These are phyloP conservation scores for Paramecium octaurelia DNA, from an alignment of 73 alveolate species.

Conservation along the genomic window DNA sequence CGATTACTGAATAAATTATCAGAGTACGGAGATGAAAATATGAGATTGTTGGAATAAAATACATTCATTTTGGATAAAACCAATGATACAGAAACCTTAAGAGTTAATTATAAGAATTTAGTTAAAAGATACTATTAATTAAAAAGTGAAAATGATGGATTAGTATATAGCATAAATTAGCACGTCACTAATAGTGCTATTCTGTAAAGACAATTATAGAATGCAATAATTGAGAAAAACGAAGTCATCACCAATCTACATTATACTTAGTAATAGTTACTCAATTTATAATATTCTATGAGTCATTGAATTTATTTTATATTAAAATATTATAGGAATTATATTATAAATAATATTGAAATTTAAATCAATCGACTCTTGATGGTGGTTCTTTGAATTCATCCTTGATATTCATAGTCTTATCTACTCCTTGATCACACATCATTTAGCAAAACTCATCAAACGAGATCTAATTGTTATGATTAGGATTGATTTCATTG, in stretches of 20 bases:
- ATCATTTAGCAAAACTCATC: conserved; percentile 60
- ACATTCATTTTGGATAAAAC: conserved; percentile 36
- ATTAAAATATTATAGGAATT: not conserved
- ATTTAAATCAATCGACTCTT: conserved; percentile 2
- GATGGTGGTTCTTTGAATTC: conserved; percentile 1
- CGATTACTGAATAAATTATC: not conserved
- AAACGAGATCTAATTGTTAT: conserved; percentile 57
- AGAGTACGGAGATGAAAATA: conserved; percentile 20
- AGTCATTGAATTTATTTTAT: not conserved
- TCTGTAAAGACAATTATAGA: not conserved
- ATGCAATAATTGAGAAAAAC: not conserved
- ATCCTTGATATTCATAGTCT: not conserved
- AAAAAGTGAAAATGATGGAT: conserved; percentile 18
- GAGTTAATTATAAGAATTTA: conserved; percentile 8
- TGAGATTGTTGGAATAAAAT: conserved; percentile 24
- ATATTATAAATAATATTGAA: not conserved
- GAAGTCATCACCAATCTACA: conserved; percentile 20
- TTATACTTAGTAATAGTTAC: not conserved
- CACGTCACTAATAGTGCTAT: not conserved
- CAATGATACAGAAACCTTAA: conserved; percentile 42
- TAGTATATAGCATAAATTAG: not conserved
- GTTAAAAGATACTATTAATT: conserved; percentile 27
- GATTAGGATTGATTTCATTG: conserved; percentile 61
- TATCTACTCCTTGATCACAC: conserved; percentile 44
- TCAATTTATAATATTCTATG: not conserved